Evolutionary conservation across 2,329 filamentous ascomycete species (phyloP), one percentile per base, ranked within the genome.

Genomic region (Monilinia laxa): DNA sequence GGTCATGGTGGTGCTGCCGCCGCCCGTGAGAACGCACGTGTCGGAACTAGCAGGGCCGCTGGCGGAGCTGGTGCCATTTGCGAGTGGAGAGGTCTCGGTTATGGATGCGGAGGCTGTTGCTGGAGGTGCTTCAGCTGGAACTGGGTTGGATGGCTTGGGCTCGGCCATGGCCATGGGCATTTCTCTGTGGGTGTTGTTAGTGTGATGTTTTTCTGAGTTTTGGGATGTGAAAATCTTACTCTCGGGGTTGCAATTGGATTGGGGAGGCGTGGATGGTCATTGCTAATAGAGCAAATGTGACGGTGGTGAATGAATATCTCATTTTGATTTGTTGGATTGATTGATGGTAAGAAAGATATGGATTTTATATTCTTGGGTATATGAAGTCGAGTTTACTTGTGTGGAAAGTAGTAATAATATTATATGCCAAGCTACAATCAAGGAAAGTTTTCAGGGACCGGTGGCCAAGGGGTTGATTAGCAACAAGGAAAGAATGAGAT

Each of bases 391-490:
- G 25, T 18, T 58, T 58, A 11, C 42, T 25, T 52, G 51, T 53
- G 6, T 52, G 23, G 9, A 40, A 40, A 12, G 12, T 40, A 40
- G 12, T 9, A 2, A 14, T 6, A 35, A 14, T 20, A 35, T 10
- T 20, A 35, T 10, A 14, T 31, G 28, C 45, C 23, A 31, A 58
- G 47, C 35, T 49, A 47, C 57, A 31, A 16, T 35, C 12, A 60
- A 60, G 42, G 42, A 60, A 20, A 49, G 42, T 60, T 31, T 49
- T 59, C 45, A 25, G 57, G 42, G 57, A 59, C 57, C 47, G 14
- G 57, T 28, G 42, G 42, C 42, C 20, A 47, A 49, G 23, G 31
- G 42, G 11, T 10, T 35, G 42, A 59, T 23, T 59, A 47, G 9
- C 6, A 59, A 31, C 31, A 31, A 59, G 42, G 40, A 59, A 25